phyloP scores from a whole-genome alignment of 441 rosid genomes.

The Pelargonium fulgidum region DNA sequence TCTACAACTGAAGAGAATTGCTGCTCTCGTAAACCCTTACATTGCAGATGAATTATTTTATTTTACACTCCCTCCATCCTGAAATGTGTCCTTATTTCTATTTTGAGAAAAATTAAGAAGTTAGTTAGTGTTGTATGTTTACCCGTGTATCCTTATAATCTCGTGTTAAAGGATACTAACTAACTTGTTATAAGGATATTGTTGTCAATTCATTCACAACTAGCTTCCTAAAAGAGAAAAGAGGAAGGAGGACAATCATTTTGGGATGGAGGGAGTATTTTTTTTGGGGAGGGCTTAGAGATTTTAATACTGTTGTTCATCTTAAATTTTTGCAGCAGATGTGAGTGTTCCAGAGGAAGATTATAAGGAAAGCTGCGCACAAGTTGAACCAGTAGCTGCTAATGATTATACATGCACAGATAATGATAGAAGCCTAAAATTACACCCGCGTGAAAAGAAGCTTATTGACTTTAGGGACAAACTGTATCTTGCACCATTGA shows the following conservation, averaged over 20 bases:
- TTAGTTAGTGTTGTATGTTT: too few species aligned
- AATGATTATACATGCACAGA: constrained; percentile 31
- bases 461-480: constrained; percentile 78
- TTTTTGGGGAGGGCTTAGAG: constrained; percentile 1
- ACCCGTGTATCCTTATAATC: too few species aligned
- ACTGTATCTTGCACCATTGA: constrained; percentile 85
- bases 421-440: constrained; percentile 48
- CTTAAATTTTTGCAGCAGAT: constrained; percentile 31
- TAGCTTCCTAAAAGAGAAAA: too few species aligned
- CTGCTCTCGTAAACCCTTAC: constrained; percentile 22
- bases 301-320: not conserved
- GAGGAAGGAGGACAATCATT: too few species aligned
- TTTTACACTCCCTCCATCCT: not conserved
- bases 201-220: too few species aligned
- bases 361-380: constrained; percentile 19
- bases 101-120: too few species aligned
- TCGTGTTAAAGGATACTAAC: too few species aligned
- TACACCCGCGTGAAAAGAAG: constrained; percentile 74
- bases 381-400: constrained; percentile 23
- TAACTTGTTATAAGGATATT: too few species aligned
- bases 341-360: constrained; percentile 25
- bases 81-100: too few species aligned
- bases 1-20: constrained; percentile 32
- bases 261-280: too few species aligned
- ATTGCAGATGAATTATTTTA: constrained; percentile 21